Percentiles rank a stretch among this genome's conserved stretches.
Evolutionary conservation across 139 green algal species (phyloP).

Genomic region (Ettlia oleoabundans): DNA sequence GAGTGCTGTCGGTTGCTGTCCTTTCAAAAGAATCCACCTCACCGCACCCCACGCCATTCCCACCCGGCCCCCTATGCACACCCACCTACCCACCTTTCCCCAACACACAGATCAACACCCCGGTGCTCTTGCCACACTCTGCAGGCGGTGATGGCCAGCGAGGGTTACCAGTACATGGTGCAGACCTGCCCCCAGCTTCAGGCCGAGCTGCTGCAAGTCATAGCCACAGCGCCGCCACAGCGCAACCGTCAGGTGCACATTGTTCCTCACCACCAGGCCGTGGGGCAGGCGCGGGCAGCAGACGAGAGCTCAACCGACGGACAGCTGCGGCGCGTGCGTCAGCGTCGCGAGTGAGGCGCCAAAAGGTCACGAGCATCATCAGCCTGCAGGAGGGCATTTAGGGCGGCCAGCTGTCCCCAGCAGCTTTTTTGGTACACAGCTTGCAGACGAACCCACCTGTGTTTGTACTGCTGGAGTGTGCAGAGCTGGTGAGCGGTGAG

Average conservation of each 20-base stretch:
- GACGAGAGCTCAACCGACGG: constrained; percentile 46
- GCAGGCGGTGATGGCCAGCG: constrained; percentile 89
- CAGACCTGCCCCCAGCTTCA: constrained; percentile 89
- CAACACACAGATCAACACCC: too few species aligned
- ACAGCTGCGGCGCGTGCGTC: constrained; percentile 40
- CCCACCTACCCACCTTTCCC: too few species aligned
- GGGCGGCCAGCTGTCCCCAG: too few species aligned
- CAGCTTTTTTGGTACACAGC: too few species aligned
- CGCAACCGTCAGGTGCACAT: constrained; percentile 26
- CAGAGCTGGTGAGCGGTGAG: too few species aligned
- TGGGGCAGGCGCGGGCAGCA: constrained; percentile 9
- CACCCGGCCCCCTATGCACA: too few species aligned
- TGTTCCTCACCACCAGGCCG: constrained; percentile 13
- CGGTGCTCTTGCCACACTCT: too few species aligned
- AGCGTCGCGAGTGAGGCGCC: constrained; percentile 23
- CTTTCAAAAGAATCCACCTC: too few species aligned
- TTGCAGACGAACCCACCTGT: too few species aligned
- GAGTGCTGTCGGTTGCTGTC: too few species aligned
- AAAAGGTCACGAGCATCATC: neutral
- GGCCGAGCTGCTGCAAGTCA: constrained; percentile 60
- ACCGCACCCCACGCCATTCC: too few species aligned
- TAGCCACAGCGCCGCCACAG: constrained; percentile 15
- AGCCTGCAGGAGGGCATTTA: neutral
- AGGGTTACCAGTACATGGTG: constrained; percentile 95
- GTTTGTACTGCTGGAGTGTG: too few species aligned